Evolutionary conservation across 73 alveolate genomes (phyloP).

Genomic region (Effrenium voratum): DNA sequence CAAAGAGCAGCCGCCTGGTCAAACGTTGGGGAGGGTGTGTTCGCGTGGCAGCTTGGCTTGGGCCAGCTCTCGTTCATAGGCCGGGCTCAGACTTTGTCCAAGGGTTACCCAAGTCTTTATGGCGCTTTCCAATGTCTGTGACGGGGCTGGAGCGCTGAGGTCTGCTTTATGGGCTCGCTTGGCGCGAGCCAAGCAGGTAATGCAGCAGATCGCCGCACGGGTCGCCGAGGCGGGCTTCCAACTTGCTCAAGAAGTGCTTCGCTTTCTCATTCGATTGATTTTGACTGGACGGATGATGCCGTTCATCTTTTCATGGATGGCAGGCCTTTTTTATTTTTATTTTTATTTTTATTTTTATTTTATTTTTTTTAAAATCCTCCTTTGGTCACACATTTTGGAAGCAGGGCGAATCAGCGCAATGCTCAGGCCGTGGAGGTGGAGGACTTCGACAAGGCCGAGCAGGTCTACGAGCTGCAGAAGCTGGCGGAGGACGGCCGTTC

Average conservation of each 20-base stretch:
- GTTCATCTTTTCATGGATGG: no score
- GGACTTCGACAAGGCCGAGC: slow-evolving; percentile 73
- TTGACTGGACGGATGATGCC: no score
- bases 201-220: slow-evolving; percentile 44
- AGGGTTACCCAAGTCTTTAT: neutral
- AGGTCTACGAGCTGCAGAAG: slow-evolving; percentile 66
- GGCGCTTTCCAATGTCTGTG: no score
- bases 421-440: slow-evolving; percentile 79
- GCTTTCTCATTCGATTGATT: no score
- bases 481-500: slow-evolving; percentile 37
- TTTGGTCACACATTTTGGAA: no score
- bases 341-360: no score
- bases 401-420: no score
- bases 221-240: slow-evolving; percentile 18
- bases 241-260: no score
- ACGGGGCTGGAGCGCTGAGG: no score
- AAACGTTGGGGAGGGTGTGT: neutral
- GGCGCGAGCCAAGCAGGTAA: slow-evolving; percentile 30
- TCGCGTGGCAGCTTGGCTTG: no score
- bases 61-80: neutral
- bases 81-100: neutral
- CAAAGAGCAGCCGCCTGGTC: slow-evolving; percentile 66
- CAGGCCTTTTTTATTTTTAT: no score
- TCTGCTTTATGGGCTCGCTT: slow-evolving; percentile 54
- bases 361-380: no score